Conservation (phyloP, 352 stramenopile genomes). For the Pythium dissotocum region DNA sequence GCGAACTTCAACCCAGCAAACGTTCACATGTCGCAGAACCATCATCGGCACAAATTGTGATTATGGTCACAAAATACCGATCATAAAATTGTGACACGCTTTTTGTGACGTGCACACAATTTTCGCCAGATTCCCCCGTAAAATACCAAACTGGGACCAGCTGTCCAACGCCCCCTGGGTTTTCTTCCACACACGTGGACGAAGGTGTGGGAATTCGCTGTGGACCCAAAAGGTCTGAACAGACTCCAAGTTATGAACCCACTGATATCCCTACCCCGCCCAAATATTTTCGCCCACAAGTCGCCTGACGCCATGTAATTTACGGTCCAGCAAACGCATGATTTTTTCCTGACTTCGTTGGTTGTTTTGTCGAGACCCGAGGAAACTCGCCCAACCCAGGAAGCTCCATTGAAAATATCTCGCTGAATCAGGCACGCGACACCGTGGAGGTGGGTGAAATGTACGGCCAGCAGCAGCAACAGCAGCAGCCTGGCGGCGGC, state of each 20-base stretch:
- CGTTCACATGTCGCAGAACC: too few species aligned
- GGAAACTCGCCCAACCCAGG: background rate
- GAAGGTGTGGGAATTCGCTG: background rate
- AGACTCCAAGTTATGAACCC: background rate
- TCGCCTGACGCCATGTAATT: background rate
- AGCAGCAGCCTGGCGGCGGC: constrained; percentile 1
- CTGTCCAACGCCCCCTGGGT: background rate
- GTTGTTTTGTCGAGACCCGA: background rate
- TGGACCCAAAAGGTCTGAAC: background rate
- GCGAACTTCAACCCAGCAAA: too few species aligned
- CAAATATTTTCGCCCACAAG: background rate
- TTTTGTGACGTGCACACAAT: background rate
- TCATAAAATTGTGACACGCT: too few species aligned
- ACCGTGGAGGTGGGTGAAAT: background rate
- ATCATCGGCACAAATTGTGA: background rate
- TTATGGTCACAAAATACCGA: background rate
- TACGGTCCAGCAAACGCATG: background rate
- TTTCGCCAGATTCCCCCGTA: background rate
- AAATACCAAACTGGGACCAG: background rate
- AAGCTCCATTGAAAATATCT: background rate
- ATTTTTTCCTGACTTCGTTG: background rate
- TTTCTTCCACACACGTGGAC: background rate
- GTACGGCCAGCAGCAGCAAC: background rate
- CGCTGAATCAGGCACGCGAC: background rate
- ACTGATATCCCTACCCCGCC: background rate